Percentiles rank a stretch among this genome's conserved stretches.
These are phyloP conservation scores for Imleria badia DNA, from an alignment of 768 basidiomycete genomes.

Conservation along the genomic window DNA sequence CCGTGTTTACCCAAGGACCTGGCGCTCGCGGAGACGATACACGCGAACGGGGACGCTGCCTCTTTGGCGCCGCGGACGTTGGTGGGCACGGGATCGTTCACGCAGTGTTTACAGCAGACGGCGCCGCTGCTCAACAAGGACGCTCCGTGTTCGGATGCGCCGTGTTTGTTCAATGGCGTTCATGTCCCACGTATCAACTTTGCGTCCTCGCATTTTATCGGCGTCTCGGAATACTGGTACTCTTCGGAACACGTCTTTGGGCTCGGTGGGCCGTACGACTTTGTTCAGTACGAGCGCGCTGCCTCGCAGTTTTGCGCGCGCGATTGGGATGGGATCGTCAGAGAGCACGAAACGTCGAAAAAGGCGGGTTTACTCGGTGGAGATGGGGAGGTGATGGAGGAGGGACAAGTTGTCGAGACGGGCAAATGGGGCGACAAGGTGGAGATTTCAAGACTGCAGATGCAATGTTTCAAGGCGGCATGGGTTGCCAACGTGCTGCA, in stretches of 20 bases:
- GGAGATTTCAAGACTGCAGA: constrained; percentile 82
- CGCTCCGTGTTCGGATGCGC: constrained; percentile 75
- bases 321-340: constrained; percentile 75
- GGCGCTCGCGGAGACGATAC: constrained; percentile 54
- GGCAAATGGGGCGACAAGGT: constrained; percentile 73
- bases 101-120: constrained; percentile 72
- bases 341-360: constrained; percentile 57
- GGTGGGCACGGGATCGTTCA: constrained; percentile 88
- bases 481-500: constrained; percentile 97
- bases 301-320: constrained; percentile 82
- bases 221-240: constrained; percentile 99
- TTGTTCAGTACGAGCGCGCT: constrained; percentile 92
- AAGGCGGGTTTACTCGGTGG: constrained; percentile 51
- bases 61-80: constrained; percentile 54
- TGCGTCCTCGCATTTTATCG: constrained; percentile 89
- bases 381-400: constrained; percentile 62
- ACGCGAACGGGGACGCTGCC: constrained; percentile 39
- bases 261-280: constrained; percentile 93
- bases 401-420: constrained; percentile 59
- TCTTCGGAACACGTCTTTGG: constrained; percentile 97
- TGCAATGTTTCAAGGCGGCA: constrained; percentile 99
- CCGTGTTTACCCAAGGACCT: constrained; percentile 89
- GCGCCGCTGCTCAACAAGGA: constrained; percentile 82
- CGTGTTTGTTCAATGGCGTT: constrained; percentile 93
- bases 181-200: constrained; percentile 95